Base-by-base conservation (phyloP, 106 monocot species). In the Xerophyta viscosa region DNA sequence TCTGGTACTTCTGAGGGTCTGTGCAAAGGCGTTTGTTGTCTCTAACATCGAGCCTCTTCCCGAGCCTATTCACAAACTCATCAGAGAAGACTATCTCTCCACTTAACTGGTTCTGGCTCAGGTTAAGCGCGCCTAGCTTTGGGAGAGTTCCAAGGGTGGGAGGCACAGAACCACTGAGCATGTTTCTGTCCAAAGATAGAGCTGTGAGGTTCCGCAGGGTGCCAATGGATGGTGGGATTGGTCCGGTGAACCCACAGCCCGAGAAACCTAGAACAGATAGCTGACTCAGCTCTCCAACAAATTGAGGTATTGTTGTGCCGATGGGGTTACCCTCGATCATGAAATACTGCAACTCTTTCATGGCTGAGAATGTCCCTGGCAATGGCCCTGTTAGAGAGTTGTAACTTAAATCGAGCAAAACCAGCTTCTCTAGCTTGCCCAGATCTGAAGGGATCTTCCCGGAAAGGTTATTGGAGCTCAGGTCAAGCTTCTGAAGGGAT, bases 91-190 rank as follows among this genome's bases (percentile, higher is more conserved):
- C 33, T 2, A 85, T 64, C 65, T 71, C 85, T 26, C 85, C 76
- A n/a, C 37, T 68, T 12, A 85, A 64, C 52, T 62, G 31, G 52
- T 85, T 85, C 58, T 85, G 79, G 52, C 85, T 85, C 28, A 79
- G 50, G 72, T 85, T 85, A 13, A 79, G 71, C 58, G 68, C 71
- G 20, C 80, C 71, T 19, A 85, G 56, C 13, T 50, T 62, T n/a
- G 71, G 68, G 0, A 85, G 68, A 20, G 53, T 37, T 3, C 62
- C 68, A 3, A 85, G 43, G 25, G 48, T 71, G 0, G 45, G 14
- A 6, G 85, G 85, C 11, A 85, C 66, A 14, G 79, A 46, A 58
- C 85, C 85, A 24, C 68, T 76, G 7, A 85, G 60, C 27, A 31
- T 61, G 62, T 85, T 85, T 62, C 69, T 56, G 55, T 79, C 85